phyloP scores from a whole-genome alignment of 1,284 basidiomycete species.

The Chalciporus sp. region DNA sequence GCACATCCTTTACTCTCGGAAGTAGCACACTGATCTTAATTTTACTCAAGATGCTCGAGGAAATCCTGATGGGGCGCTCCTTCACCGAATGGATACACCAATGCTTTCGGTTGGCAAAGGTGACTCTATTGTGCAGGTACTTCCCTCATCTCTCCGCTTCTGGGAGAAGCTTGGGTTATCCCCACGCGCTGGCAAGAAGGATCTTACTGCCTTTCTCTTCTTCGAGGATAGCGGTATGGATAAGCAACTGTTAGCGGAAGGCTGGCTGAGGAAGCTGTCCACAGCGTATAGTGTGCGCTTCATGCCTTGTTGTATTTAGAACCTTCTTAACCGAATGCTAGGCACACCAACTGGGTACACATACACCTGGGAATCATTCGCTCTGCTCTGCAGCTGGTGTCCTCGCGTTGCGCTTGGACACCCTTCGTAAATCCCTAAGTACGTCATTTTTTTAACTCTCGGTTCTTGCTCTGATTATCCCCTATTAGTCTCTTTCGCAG shows the following conservation, averaged over 20 bases:
- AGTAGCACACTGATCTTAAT: constrained; percentile 1
- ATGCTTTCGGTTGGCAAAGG: constrained; percentile 64
- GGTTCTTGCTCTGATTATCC: constrained; percentile 5
- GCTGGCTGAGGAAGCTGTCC: constrained; percentile 60
- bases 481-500: constrained; percentile 50
- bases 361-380: constrained; percentile 51
- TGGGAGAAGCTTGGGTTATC: constrained; percentile 81
- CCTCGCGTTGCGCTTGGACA: constrained; percentile 62
- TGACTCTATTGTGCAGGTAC: constrained; percentile 61
- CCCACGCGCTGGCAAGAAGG: constrained; percentile 69
- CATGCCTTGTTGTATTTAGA: constrained; percentile 1
- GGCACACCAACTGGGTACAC: constrained; percentile 62
- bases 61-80: constrained; percentile 11
- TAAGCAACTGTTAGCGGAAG: constrained; percentile 45
- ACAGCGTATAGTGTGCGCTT: constrained; percentile 58
- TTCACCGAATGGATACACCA: constrained; percentile 53
- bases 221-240: constrained; percentile 61
- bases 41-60: constrained; percentile 2
- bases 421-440: constrained; percentile 67
- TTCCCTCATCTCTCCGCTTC: constrained; percentile 70
- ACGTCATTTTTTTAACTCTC: constrained; percentile 20
- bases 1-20: constrained; percentile 7
- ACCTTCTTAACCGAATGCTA: constrained; percentile 32
- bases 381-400: constrained; percentile 55
- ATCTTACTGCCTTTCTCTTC: constrained; percentile 66